Evolutionary conservation across 345 rosid species (phyloP).

Genomic region (Psidium friedrichsthalianum): DNA sequence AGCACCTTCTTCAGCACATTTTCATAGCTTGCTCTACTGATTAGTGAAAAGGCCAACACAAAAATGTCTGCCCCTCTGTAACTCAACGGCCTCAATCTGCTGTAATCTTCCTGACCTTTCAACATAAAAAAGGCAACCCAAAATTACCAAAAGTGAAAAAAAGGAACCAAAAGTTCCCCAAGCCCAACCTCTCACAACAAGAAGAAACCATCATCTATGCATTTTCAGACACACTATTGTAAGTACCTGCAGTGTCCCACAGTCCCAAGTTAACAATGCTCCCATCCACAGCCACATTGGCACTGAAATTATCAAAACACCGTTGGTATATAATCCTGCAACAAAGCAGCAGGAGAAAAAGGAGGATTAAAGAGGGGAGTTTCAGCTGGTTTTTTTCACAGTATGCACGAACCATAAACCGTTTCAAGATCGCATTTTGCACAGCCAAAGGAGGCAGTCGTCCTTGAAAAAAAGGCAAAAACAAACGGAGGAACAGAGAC

Average conservation of each 20-base stretch:
- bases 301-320: slow-evolving; percentile 99
- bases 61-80: slow-evolving; percentile 96
- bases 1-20: slow-evolving; percentile 92
- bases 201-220: neutral
- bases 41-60: slow-evolving; percentile 82
- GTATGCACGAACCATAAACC: neutral
- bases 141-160: neutral
- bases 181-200: neutral
- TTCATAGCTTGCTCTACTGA: slow-evolving; percentile 94
- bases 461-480: neutral
- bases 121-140: slow-evolving; percentile 1
- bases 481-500: neutral
- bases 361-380: neutral
- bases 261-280: slow-evolving; percentile 84
- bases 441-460: neutral
- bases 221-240: neutral
- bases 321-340: slow-evolving; percentile 91
- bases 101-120: slow-evolving; percentile 95
- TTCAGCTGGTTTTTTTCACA: neutral
- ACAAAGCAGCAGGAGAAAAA: neutral
- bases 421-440: neutral
- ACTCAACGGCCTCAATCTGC: slow-evolving; percentile 95
- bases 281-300: slow-evolving; percentile 92
- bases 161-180: neutral
- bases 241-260: slow-evolving; percentile 98